Evolutionary conservation across 129 eudicot species (phyloP), one percentile per base, ranked within the genome.

Genomic region (Helianthus tuberosus): DNA sequence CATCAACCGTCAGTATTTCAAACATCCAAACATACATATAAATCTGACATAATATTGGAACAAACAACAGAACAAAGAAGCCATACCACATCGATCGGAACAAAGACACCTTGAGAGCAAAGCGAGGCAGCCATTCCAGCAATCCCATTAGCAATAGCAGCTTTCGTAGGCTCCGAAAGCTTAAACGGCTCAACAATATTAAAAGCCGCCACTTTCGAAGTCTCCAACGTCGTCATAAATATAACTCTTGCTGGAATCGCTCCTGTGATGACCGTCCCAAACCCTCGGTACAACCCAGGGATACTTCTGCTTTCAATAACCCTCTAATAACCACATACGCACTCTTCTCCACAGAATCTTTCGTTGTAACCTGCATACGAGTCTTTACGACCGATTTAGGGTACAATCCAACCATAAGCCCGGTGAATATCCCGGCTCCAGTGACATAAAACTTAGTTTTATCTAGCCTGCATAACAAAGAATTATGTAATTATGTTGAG

Each of bases 71-170:
- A 11, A 62, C n/a, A 0, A 70, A 5, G 44, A 79, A 48, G 29
- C 16, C 91, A 83, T 91, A 95, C 99, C 96, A 95, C 97, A 54
- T 95, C 99, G 68, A 95, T 79, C 4, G 99, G 99, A 74, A 95
- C 96, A 82, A 91, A 95, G 3, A 89, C 89, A 49, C 96, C 86
- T 79, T 95, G 99, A 49, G 99, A 77, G 74, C 73, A 83, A 68
- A 95, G 90, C 39, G 99, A 91, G 1, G 92, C 91, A 23, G 83
- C 51, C 99, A 95, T 95, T 54, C 99, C 97, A 73, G 99, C 99
- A 80, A 85, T 27, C 63, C 97, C 99, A 75, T 91, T 95, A 65
- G 99, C 99, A 69, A 95, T 77, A 64, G 99, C 97, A 52, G 99
- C 99, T 74, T 91, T 82, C 16, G 96, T 81, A 69, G 97, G 88